Evolutionary conservation across 305 asterid species (phyloP), one percentile per base, ranked within the genome.

Genomic region (Petunia hybrid): DNA sequence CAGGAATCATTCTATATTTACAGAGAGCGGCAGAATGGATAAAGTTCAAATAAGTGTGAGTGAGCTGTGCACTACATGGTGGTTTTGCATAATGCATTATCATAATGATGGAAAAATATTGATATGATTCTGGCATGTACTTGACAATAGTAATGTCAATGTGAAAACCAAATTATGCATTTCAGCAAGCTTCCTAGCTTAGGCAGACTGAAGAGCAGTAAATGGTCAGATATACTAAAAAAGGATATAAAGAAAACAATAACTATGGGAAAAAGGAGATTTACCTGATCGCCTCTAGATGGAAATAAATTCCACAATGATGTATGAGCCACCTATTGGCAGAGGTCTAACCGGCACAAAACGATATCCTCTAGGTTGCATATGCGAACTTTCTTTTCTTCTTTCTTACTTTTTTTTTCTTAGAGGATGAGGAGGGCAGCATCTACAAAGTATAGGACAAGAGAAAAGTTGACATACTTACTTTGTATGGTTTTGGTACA

Each of bases 101-200:
- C 64, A 38, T 14, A 74, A 38, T 14, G 36, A 38, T 57, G 78
- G 56, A 13, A 74, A 46, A 6, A 12, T 6, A 45, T 42, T 56
- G 62, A 42, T 53, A 46, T 61, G 78, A 56, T 48, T 48, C 53
- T 41, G 41, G 46, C 71, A 36, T 51, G 42, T 87, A 96, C 98
- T 98, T 96, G 85, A 98, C 98, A 75, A 96, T 94, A 77, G 99
- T 96, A 78, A 94, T 96, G 62, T 92, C 93, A 63, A 96, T 97
- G 67, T 93, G 88, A 86, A 96, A 94, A 70, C 99, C 99, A 80
- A 88, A 96, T 90, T 96, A 86, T 96, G 98, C 99, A 96, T 96
- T 88, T 93, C 98, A 80, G 97, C 99, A 48, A 96, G 98, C 91
- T 93, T 96, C 93, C 97, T 91, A 83, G 98, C 99, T 87, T 94